These are phyloP conservation scores for Durio zibethinus DNA, from an alignment of 345 rosid genomes.

Conservation along the genomic window DNA sequence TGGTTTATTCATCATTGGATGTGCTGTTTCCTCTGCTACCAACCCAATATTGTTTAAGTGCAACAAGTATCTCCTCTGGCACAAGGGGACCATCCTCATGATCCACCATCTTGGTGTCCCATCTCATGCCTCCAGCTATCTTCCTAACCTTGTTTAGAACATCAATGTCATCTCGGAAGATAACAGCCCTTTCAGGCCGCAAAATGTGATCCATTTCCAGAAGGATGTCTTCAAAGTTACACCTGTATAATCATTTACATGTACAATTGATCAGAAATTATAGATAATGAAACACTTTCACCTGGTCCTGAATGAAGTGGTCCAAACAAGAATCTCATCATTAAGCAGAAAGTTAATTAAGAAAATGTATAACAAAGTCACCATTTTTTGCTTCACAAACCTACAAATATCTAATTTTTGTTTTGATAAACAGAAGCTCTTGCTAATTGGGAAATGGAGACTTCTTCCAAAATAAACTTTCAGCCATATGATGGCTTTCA, in stretches of 20 bases:
- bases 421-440: not conserved
- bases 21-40: conserved; percentile 61
- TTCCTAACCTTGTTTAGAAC: conserved; percentile 68
- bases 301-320: not conserved
- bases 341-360: not conserved
- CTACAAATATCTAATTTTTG: not conserved
- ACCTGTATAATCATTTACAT: conserved; percentile 37
- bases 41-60: conserved; percentile 84
- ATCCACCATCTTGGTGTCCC: conserved; percentile 87
- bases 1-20: conserved; percentile 28
- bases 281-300: not conserved
- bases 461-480: not conserved
- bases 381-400: not conserved
- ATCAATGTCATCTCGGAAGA: conserved; percentile 81
- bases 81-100: conserved; percentile 97
- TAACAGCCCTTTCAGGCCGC: conserved; percentile 83
- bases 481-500: not conserved
- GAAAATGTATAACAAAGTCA: not conserved
- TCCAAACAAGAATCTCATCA: not conserved
- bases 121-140: conserved; percentile 76
- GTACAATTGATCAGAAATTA: conserved; percentile 9
- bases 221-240: conserved; percentile 79
- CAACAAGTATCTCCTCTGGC: conserved; percentile 74
- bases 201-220: conserved; percentile 87
- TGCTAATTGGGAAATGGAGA: not conserved